A percentile compares a stretch with the other conserved stretches of the same genome.
Evolutionary conservation across 371 early-diverging fungal species (phyloP).

Genomic region (Mortierella sp.): DNA sequence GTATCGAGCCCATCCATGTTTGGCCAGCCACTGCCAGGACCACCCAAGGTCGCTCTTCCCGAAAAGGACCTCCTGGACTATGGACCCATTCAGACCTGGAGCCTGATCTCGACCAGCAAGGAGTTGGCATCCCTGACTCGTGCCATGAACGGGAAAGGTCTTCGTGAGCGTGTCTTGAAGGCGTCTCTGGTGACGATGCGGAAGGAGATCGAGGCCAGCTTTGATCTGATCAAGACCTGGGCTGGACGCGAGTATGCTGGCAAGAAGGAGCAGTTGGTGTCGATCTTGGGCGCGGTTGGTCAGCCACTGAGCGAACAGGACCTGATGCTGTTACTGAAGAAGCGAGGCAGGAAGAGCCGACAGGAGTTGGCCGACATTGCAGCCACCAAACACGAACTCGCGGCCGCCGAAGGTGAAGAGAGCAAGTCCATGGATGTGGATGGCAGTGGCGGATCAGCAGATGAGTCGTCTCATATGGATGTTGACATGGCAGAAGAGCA

Average conservation of each 20-base stretch:
- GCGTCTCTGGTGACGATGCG: conserved; percentile 44
- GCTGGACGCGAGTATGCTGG: conserved; percentile 26
- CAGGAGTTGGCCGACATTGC: conserved; percentile 57
- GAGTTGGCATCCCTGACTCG: conserved; percentile 51
- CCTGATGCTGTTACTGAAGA: conserved; percentile 34
- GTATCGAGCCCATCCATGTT: background rate
- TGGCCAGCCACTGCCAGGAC: background rate
- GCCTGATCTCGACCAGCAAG: conserved; percentile 46
- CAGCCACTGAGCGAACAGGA: conserved; percentile 37
- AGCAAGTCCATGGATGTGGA: conserved; percentile 33
- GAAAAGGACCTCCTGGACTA: conserved; percentile 48
- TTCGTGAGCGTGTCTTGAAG: conserved; percentile 47
- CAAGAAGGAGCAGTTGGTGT: conserved; percentile 23
- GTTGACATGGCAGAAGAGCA: conserved; percentile 19
- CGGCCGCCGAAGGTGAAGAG: background rate
- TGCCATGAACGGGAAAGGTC: conserved; percentile 48
- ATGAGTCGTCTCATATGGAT: conserved; percentile 17
- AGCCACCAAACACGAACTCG: conserved; percentile 32
- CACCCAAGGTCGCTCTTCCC: background rate
- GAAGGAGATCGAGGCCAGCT: conserved; percentile 45
- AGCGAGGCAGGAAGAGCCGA: conserved; percentile 50
- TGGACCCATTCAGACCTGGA: conserved; percentile 51
- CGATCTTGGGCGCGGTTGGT: conserved; percentile 43
- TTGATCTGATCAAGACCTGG: conserved; percentile 37
- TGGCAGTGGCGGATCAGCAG: background rate